A percentile compares a stretch with the other conserved stretches of the same genome.
Conservation (phyloP, 2,329 filamentous ascomycete genomes). For the Alternaria brassicae region DNA sequence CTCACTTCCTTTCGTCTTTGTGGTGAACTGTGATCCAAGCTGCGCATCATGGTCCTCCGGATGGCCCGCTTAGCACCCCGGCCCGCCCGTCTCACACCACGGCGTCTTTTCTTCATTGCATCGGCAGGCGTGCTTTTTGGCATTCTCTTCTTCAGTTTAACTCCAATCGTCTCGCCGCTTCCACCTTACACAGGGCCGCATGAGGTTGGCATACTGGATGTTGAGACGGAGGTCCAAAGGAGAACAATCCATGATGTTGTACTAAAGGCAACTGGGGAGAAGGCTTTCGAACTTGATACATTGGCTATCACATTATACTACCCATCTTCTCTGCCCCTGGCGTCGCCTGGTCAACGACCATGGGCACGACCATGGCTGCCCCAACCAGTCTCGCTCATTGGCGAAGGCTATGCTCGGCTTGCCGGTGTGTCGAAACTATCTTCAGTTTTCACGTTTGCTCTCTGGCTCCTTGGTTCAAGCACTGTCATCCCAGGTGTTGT, state of each 20-base stretch:
- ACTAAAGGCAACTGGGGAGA: constrained; percentile 49
- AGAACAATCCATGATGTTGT: constrained; percentile 47
- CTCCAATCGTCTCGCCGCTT: constrained; percentile 52
- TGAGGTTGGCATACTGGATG: constrained; percentile 54
- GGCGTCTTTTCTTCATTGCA: constrained; percentile 34
- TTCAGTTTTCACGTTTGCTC: constrained; percentile 50
- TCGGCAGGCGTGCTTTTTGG: constrained; percentile 43
- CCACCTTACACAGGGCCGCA: constrained; percentile 53
- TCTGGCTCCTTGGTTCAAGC: constrained; percentile 53
- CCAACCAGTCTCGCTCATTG: constrained; percentile 53
- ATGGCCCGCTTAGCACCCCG: constrained; percentile 11
- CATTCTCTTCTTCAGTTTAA: constrained; percentile 50
- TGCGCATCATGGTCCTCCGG: constrained; percentile 30
- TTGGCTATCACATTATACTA: constrained; percentile 57
- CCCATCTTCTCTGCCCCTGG: constrained; percentile 43
- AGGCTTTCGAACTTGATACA: constrained; percentile 55
- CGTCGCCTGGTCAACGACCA: constrained; percentile 32
- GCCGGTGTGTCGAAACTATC: constrained; percentile 41
- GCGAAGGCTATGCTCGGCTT: constrained; percentile 55
- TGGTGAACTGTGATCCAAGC: constrained; percentile 48
- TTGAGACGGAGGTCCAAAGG: constrained; percentile 51
- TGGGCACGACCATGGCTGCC: constrained; percentile 54
- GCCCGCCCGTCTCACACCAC: constrained; percentile 24
- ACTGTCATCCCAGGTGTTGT: constrained; percentile 55
- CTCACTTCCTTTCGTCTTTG: neutral